These are phyloP conservation scores for Amanita fuliginea DNA, from an alignment of 768 basidiomycete genomes.

Conservation along the genomic window DNA sequence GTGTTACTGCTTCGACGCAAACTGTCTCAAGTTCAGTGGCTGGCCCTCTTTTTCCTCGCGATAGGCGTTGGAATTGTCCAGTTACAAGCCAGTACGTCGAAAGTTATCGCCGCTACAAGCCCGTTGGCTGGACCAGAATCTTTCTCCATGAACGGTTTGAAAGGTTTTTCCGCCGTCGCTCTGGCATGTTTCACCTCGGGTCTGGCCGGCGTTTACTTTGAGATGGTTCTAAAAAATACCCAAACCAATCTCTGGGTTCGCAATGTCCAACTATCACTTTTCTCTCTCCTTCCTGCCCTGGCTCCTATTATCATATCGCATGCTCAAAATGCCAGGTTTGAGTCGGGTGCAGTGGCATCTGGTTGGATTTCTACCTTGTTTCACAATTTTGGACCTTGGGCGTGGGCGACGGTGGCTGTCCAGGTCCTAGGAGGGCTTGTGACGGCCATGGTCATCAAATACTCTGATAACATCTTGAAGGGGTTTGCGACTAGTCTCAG, in stretches of 20 bases:
- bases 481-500: slow-evolving; percentile 93
- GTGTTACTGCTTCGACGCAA: slow-evolving; percentile 73
- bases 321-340: slow-evolving; percentile 5
- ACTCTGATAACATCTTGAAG: slow-evolving; percentile 85
- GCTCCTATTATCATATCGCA: slow-evolving; percentile 61
- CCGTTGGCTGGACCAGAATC: slow-evolving; percentile 10
- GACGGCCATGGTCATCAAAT: slow-evolving; percentile 91
- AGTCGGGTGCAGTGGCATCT: not conserved
- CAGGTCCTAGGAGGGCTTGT: slow-evolving; percentile 90
- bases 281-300: slow-evolving; percentile 84
- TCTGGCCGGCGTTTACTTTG: slow-evolving; percentile 95
- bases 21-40: slow-evolving; percentile 69
- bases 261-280: slow-evolving; percentile 91
- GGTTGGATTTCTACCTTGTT: slow-evolving; percentile 52
- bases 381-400: slow-evolving; percentile 81
- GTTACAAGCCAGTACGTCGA: slow-evolving; percentile 46
- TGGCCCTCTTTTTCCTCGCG: slow-evolving; percentile 75
- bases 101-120: slow-evolving; percentile 1
- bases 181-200: slow-evolving; percentile 94
- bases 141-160: slow-evolving; percentile 68
- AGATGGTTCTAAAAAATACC: slow-evolving; percentile 91
- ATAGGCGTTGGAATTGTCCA: slow-evolving; percentile 87
- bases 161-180: slow-evolving; percentile 83
- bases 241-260: slow-evolving; percentile 91
- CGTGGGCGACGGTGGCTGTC: slow-evolving; percentile 80